Conservation (phyloP, 2,329 filamentous ascomycete species). For the Triangularia setosa region DNA sequence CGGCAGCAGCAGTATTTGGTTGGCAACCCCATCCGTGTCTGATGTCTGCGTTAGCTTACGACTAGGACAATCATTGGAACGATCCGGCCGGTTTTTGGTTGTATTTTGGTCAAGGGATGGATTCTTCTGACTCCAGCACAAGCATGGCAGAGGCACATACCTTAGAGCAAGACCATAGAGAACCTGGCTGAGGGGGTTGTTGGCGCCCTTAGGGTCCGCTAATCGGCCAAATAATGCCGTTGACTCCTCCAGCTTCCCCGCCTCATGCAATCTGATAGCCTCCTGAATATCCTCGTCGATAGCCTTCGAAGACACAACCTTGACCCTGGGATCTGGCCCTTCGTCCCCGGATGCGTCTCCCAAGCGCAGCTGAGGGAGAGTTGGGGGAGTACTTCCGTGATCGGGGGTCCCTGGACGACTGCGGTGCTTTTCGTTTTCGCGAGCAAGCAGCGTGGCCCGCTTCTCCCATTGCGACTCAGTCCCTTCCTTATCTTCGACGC, state of each 20-base stretch:
- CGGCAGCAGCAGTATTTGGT: slow-evolving; percentile 66
- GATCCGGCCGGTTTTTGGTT: slow-evolving; percentile 9
- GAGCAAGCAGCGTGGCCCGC: slow-evolving; percentile 82
- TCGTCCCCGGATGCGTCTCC: slow-evolving; percentile 26
- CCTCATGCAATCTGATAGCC: slow-evolving; percentile 91
- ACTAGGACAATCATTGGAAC: slow-evolving; percentile 49
- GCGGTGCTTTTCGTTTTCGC: slow-evolving; percentile 50
- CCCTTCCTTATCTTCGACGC: slow-evolving; percentile 44
- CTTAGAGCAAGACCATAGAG: slow-evolving; percentile 88
- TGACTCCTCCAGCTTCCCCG: slow-evolving; percentile 70
- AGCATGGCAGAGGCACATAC: slow-evolving; percentile 44
- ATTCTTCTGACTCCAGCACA: not conserved
- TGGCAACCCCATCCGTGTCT: slow-evolving; percentile 92
- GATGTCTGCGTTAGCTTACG: slow-evolving; percentile 77
- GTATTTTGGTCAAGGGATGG: not conserved
- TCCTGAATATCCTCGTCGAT: slow-evolving; percentile 78
- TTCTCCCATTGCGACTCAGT: slow-evolving; percentile 83
- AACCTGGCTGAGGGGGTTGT: slow-evolving; percentile 93
- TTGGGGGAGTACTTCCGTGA: slow-evolving; percentile 25
- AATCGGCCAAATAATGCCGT: slow-evolving; percentile 82
- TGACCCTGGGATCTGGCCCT: slow-evolving; percentile 20
- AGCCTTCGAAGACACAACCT: slow-evolving; percentile 45
- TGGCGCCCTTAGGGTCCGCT: slow-evolving; percentile 77
- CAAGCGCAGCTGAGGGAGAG: slow-evolving; percentile 30
- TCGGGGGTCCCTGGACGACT: slow-evolving; percentile 40